Conservation (phyloP, 495 filamentous ascomycete genomes). For the Trypethelium eluteriae region DNA sequence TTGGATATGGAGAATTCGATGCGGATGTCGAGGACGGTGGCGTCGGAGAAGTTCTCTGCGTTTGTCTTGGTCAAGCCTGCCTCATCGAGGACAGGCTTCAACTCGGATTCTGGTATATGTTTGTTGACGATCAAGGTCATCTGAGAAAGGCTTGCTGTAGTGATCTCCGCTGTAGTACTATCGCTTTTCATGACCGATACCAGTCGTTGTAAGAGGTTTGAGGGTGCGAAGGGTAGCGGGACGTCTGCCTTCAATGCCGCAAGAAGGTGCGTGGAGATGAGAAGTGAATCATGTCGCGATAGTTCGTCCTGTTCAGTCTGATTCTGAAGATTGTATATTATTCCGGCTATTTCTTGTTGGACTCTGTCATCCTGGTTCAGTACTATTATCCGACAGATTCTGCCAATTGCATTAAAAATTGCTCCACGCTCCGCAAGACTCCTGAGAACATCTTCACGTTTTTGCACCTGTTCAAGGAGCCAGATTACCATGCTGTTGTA, state of each 20-base stretch:
- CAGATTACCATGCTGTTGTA: background rate
- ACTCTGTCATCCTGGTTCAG: constrained; percentile 45
- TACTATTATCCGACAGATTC: constrained; percentile 55
- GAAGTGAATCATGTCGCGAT: constrained; percentile 30
- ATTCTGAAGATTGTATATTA: constrained; percentile 46
- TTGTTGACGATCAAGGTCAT: constrained; percentile 61
- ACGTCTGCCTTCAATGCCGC: constrained; percentile 49
- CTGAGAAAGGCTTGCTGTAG: constrained; percentile 51
- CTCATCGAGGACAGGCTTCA: constrained; percentile 29
- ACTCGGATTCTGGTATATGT: constrained; percentile 46
- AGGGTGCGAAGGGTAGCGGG: constrained; percentile 12
- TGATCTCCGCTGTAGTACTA: constrained; percentile 20
- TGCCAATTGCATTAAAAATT: constrained; percentile 56
- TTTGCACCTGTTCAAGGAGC: constrained; percentile 1
- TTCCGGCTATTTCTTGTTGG: constrained; percentile 48
- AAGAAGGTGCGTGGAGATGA: constrained; percentile 55
- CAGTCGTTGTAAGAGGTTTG: constrained; percentile 28
- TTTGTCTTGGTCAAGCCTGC: constrained; percentile 31
- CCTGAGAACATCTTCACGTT: constrained; percentile 8
- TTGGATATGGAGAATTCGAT: constrained; percentile 38
- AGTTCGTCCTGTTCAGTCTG: too few species aligned
- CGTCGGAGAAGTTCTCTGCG: constrained; percentile 27
- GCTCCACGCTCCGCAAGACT: constrained; percentile 42
- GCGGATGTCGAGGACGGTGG: constrained; percentile 31
- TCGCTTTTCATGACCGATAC: constrained; percentile 23